These are phyloP conservation scores for Carpinus fangiana DNA, from an alignment of 306 rosid species.

Conservation along the genomic window DNA sequence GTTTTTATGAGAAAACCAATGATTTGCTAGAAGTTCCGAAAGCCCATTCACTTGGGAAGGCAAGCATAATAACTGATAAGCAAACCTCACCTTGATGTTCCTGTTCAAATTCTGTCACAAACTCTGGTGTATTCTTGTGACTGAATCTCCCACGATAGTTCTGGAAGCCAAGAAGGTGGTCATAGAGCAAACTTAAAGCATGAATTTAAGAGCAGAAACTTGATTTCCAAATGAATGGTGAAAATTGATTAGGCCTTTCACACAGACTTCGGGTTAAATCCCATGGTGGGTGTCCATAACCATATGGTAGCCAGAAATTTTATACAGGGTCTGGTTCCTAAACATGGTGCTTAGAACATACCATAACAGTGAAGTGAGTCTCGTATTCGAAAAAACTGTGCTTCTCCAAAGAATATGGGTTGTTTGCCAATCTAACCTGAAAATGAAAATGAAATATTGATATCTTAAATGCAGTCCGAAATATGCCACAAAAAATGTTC, in stretches of 20 bases:
- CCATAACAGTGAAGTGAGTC: constrained; percentile 99
- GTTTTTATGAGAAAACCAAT: constrained; percentile 4
- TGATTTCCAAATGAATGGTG: not conserved
- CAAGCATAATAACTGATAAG: constrained; percentile 11
- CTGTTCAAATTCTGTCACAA: constrained; percentile 87
- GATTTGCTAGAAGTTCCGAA: constrained; percentile 2
- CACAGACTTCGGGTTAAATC: not conserved
- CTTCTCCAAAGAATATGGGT: constrained; percentile 74
- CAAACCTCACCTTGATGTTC: constrained; percentile 70
- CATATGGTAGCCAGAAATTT: constrained; percentile 3
- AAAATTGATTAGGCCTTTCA: not conserved
- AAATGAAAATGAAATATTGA: constrained; percentile 28
- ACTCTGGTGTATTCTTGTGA: constrained; percentile 63
- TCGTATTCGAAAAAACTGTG: constrained; percentile 87
- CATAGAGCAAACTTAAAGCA: constrained; percentile 23
- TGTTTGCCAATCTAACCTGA: constrained; percentile 93
- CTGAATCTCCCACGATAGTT: constrained; percentile 81
- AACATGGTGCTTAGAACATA: constrained; percentile 40
- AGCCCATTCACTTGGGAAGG: constrained; percentile 3
- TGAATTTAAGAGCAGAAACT: not conserved
- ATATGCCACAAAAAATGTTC: constrained; percentile 1
- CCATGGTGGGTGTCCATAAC: not conserved
- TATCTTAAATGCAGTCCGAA: constrained; percentile 12
- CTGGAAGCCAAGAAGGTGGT: constrained; percentile 44
- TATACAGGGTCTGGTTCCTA: not conserved